Percentiles rank a stretch among this genome's conserved stretches.
These are phyloP conservation scores for Geum urbanum DNA, from an alignment of 306 rosid genomes.

Conservation along the genomic window DNA sequence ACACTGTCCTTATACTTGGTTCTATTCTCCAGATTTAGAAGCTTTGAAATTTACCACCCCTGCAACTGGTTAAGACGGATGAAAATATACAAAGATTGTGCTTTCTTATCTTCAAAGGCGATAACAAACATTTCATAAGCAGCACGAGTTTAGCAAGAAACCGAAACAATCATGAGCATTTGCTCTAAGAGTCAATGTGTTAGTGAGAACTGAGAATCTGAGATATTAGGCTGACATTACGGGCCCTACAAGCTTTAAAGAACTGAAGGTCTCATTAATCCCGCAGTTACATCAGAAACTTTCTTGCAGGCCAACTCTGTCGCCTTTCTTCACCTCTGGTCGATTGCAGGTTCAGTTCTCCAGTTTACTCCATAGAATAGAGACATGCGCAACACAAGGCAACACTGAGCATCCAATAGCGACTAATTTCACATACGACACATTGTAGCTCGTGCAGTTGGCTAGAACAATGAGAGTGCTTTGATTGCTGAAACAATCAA, in stretches of 20 bases:
- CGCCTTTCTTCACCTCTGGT: constrained; percentile 13
- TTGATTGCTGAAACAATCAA: constrained; percentile 34
- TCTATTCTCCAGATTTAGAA: neutral
- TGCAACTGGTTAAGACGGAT: neutral
- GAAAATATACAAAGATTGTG: neutral
- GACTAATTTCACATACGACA: constrained; percentile 16
- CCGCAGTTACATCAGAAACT: constrained; percentile 3
- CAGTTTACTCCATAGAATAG: constrained; percentile 26
- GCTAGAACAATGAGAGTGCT: constrained; percentile 30
- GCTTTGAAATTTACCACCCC: neutral
- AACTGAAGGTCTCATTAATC: constrained; percentile 2
- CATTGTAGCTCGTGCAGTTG: constrained; percentile 31
- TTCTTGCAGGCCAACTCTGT: constrained; percentile 19
- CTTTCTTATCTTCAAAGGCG: neutral
- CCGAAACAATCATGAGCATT: neutral
- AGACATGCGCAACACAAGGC: constrained; percentile 24
- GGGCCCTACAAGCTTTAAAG: neutral
- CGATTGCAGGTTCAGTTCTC: constrained; percentile 32
- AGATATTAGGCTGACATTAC: neutral
- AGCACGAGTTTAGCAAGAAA: neutral
- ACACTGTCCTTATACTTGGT: neutral
- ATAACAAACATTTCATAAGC: neutral
- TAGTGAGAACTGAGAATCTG: neutral
- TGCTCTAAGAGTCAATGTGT: neutral
- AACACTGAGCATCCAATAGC: constrained; percentile 18